A percentile compares a stretch with the other conserved stretches of the same genome.
Conservation (phyloP, 2,329 filamentous ascomycete species). For the Ophiocordyceps unilateralis region DNA sequence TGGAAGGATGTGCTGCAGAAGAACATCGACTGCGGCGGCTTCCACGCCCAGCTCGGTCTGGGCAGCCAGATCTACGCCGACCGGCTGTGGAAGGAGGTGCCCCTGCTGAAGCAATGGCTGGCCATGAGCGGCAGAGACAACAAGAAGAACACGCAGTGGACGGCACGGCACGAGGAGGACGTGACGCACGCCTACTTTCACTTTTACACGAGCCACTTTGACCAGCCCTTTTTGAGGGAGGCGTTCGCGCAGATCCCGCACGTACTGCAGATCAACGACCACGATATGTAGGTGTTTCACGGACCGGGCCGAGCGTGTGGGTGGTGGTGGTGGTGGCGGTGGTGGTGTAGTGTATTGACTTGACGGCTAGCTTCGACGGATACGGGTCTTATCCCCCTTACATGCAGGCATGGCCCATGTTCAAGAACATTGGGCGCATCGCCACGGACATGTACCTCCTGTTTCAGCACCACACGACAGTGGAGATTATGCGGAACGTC, state of each 20-base stretch:
- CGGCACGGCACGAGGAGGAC: constrained; percentile 86
- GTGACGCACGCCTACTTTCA: constrained; percentile 95
- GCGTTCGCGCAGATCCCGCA: constrained; percentile 97
- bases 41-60: constrained; percentile 81
- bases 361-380: constrained; percentile 60
- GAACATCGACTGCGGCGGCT: constrained; percentile 89
- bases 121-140: constrained; percentile 85
- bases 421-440: constrained; percentile 93
- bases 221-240: constrained; percentile 85
- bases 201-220: constrained; percentile 96
- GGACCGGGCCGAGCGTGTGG: too few relatives aligned
- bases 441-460: constrained; percentile 96
- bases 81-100: constrained; percentile 89
- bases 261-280: constrained; percentile 82
- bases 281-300: constrained; percentile 68
- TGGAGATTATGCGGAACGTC: constrained; percentile 82
- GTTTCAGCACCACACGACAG: constrained; percentile 94
- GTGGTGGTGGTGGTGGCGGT: too few relatives aligned
- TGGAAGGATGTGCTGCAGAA: constrained; percentile 98
- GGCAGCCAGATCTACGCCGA: constrained; percentile 95
- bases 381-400: constrained; percentile 96
- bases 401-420: constrained; percentile 95
- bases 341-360: background rate
- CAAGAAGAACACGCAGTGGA: constrained; percentile 80
- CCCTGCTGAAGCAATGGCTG: constrained; percentile 86